Conservation (phyloP, 371 early-diverging fungal genomes). For the Mortierella sp. region DNA sequence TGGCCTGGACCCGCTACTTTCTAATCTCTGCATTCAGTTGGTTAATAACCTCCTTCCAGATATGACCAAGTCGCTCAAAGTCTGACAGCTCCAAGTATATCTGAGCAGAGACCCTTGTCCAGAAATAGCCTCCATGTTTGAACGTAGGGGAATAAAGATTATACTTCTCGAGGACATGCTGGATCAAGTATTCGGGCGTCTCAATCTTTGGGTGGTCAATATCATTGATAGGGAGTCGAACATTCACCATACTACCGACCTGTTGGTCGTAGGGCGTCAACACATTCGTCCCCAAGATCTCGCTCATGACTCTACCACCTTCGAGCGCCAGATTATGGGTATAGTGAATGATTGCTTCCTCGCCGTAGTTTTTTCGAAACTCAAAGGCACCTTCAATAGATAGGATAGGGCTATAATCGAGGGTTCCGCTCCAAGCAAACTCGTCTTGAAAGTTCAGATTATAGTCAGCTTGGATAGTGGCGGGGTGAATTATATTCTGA, state of each 20-base stretch:
- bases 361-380: conserved; percentile 64
- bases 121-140: conserved; percentile 58
- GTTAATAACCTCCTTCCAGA: conserved; percentile 55
- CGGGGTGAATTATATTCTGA: conserved; percentile 62
- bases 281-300: conserved; percentile 63
- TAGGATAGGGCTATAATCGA: conserved; percentile 53
- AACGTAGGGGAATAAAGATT: conserved; percentile 59
- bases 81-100: conserved; percentile 68
- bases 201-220: conserved; percentile 26
- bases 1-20: conserved; percentile 1
- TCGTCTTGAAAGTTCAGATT: conserved; percentile 47
- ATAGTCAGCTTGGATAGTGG: conserved; percentile 62
- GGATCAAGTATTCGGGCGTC: conserved; percentile 34
- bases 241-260: conserved; percentile 66
- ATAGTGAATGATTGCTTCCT: conserved; percentile 64
- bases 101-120: conserved; percentile 66
- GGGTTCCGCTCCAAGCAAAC: conserved; percentile 63
- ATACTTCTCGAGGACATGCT: conserved; percentile 54
- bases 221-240: conserved; percentile 61
- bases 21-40: conserved; percentile 26
- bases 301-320: conserved; percentile 66
- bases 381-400: conserved; percentile 63
- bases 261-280: conserved; percentile 59
- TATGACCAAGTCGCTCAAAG: conserved; percentile 56
- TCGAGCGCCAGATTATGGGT: conserved; percentile 63